Base-by-base conservation (phyloP, 2,329 filamentous ascomycete genomes). In the Arthrobotrys entomopaga region DNA sequence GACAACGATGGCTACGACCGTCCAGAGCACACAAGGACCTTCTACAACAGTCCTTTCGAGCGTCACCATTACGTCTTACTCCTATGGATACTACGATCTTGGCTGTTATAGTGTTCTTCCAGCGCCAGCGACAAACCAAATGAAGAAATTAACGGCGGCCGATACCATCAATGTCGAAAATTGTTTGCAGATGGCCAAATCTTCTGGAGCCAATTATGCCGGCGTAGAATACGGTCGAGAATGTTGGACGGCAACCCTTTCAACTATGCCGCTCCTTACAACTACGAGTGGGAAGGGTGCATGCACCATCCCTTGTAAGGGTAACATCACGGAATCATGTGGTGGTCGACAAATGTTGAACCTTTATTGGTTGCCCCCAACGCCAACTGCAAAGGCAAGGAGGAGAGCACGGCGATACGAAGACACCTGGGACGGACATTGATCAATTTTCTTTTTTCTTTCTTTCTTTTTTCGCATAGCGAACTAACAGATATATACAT, bases 271-370 rank as follows among this genome's bases (percentile, higher is more conserved):
- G 0, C 24, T 73, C n/a, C 76, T 78, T n/a, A 79, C 78, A 0
- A 76, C 77, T 8, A 76, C 81, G 2, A 73, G 79, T 3, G 80
- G 80, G 22, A 76, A 74, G 1, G 78, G 77, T 15, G 80, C 79
- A 4, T 82, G 80, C 76, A 81, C 77, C 7, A 80, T 80, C 42
- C 78, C 79, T 5, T 78, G 77, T 46, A 77, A 77, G 10, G 79
- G 78, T 11, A 70, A 79, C 75, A 48, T 24, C 1, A 76, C 66
- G 8, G 77, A 79, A 43, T 80, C 66, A 24, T 82, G 81, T 61
- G 81, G 81, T 26, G 81, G 77, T 0, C 59, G 77, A 0, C 79
- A 79, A 56, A 79, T 80, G 80, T 80, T 81, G 71, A 80, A 82
- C 76, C 57, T 82, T 20, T 81, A 81, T 70, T 67, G 63, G 34